Percentiles rank a stretch among this genome's conserved stretches.
These are phyloP conservation scores for Termitomyces sp. DNA, from an alignment of 768 basidiomycete species.

Conservation along the genomic window DNA sequence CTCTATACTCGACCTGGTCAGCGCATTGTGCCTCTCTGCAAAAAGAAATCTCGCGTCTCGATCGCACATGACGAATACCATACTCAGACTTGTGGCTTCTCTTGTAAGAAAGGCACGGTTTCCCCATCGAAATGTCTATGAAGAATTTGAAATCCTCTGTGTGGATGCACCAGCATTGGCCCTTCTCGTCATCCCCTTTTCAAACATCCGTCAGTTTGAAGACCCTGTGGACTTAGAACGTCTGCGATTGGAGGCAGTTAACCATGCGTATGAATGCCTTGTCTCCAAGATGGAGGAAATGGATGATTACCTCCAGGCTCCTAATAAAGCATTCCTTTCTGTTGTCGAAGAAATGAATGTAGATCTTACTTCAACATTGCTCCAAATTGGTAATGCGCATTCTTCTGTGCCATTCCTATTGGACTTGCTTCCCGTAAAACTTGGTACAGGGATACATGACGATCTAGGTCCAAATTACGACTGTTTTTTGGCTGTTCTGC, in stretches of 20 bases:
- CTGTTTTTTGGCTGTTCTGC: background rate
- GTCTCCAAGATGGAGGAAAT: background rate
- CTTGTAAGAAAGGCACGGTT: background rate
- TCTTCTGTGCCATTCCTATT: background rate
- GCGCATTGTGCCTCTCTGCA: background rate
- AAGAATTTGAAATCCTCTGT: background rate
- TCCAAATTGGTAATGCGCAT: background rate
- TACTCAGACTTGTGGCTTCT: background rate
- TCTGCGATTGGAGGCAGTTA: background rate
- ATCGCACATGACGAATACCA: background rate
- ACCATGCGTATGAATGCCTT: background rate
- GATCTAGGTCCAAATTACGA: background rate
- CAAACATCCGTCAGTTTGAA: background rate
- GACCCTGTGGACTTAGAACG: background rate
- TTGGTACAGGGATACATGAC: background rate
- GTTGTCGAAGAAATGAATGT: background rate
- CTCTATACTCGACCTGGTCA: background rate
- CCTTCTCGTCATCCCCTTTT: background rate
- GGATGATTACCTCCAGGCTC: background rate
- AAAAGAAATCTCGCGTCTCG: background rate
- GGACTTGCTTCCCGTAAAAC: background rate
- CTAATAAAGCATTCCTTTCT: background rate
- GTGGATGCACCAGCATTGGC: background rate
- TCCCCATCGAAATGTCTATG: background rate
- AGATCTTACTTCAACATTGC: background rate